These are phyloP conservation scores for Sarcocystis neurona DNA, from an alignment of 169 alveolate genomes.

Conservation along the genomic window DNA sequence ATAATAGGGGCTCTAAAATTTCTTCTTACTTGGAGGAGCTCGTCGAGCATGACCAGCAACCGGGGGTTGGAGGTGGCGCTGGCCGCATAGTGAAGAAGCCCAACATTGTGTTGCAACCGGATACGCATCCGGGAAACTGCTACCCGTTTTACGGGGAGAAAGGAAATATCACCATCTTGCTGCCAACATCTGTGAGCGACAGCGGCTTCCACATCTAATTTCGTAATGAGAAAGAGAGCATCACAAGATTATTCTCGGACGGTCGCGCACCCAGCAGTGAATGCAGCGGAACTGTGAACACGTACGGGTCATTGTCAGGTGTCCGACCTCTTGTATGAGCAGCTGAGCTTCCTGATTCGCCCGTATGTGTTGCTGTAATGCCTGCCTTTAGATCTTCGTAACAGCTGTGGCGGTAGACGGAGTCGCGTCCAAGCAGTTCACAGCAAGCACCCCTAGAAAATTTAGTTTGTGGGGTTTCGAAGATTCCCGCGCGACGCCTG, in stretches of 20 bases:
- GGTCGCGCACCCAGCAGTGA: background rate
- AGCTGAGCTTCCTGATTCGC: too few species aligned
- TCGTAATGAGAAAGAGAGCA: too few species aligned
- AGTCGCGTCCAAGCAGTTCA: slow-evolving; percentile 14
- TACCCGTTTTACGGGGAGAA: slow-evolving; percentile 50
- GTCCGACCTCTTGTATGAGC: too few species aligned
- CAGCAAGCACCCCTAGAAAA: slow-evolving; percentile 45
- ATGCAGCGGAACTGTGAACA: too few species aligned
- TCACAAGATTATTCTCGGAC: background rate
- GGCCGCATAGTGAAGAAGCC: too few species aligned
- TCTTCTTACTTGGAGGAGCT: too few species aligned
- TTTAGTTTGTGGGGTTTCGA: slow-evolving; percentile 54
- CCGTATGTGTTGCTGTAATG: too few species aligned
- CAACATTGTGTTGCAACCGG: slow-evolving; percentile 55
- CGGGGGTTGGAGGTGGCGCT: too few species aligned
- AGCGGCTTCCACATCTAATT: background rate
- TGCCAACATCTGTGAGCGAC: slow-evolving; percentile 54
- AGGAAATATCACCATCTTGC: slow-evolving; percentile 34
- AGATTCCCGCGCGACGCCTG: slow-evolving; percentile 12
- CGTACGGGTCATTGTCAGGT: too few species aligned
- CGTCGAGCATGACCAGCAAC: too few species aligned
- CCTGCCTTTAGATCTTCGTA: slow-evolving; percentile 37
- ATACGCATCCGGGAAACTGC: slow-evolving; percentile 56
- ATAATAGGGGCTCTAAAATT: too few species aligned
- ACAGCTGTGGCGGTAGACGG: slow-evolving; percentile 46